Base-by-base conservation (phyloP, 306 rosid species). In the Cucumis hystrix region DNA sequence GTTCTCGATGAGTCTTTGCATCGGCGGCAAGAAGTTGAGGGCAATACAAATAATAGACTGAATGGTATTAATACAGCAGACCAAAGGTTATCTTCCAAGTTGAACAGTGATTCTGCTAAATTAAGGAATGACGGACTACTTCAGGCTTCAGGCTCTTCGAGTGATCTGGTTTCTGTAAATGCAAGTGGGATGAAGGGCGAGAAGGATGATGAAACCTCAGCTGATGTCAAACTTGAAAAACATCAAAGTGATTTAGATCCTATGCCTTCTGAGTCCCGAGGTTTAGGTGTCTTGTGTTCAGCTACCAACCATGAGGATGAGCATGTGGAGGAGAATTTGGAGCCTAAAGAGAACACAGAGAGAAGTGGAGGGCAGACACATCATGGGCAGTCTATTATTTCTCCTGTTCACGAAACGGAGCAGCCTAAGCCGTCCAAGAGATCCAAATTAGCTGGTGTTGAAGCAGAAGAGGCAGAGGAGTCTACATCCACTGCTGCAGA, bases 401-500 rank as follows among this genome's bases (percentile, higher is more conserved):
- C 65, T 71, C 77, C 74, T 35, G 66, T 86, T 59, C 89, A 81
- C 81, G 96, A 89, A 79, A 77, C 78, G 23, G 88, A 87, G 43
- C 81, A 83, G 78, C 65, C 20, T 63, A 82, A 64, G 71, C 80
- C 39, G 41, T 71, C 83, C 33, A 87, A 79, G 80, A 80, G 55
- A 16, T 76, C 83, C 52, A 87, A 83, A 77, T 59, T 83, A 83
- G 55, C 83, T 80, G 77, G 77, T 54, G 20, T 43, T 40, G 86
- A 91, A 83, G 74, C 78, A 45, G 88, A 79, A n/a, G 93, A 86
- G 52, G 87, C 91, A 37, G 94, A 87, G 79, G 92, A 89, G 76
- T 86, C 91, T 83, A 84, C 91, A 56, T 89, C 90, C 63, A 83
- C 87, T 79, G 84, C 85, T 63, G 89, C 88, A 77, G 94, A 88